Evolutionary conservation across 2,329 filamentous ascomycete species (phyloP).

Genomic region (Claviceps lovelessii): DNA sequence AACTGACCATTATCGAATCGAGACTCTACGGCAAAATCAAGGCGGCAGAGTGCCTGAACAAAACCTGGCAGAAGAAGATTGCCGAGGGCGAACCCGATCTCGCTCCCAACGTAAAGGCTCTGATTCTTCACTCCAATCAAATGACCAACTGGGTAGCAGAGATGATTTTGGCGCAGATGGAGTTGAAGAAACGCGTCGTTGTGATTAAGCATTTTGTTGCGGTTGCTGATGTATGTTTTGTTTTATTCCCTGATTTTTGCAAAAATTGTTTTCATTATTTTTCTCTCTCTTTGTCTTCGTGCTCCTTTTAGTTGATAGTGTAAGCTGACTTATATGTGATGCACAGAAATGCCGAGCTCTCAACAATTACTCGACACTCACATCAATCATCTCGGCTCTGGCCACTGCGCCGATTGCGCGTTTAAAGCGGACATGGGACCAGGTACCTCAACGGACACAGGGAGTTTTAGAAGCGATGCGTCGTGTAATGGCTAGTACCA

Average conservation of each 20-base stretch:
- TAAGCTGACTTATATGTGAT: conserved; percentile 7
- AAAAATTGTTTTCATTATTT: not conserved
- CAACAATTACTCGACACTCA: conserved; percentile 96
- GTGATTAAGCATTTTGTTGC: conserved; percentile 98
- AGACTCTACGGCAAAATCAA: conserved; percentile 91
- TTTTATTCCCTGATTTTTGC: not conserved
- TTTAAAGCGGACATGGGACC: conserved; percentile 84
- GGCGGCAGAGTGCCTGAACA: conserved; percentile 89
- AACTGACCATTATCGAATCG: conserved; percentile 93
- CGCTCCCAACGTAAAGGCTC: conserved; percentile 83
- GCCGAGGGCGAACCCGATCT: conserved; percentile 68
- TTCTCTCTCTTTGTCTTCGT: not conserved
- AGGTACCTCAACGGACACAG: conserved; percentile 75
- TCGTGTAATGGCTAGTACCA: conserved; percentile 87
- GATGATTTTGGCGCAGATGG: conserved; percentile 90
- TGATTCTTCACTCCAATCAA: conserved; percentile 96
- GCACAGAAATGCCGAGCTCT: conserved; percentile 74
- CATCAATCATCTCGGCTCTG: conserved; percentile 91
- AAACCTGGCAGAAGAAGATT: conserved; percentile 97
- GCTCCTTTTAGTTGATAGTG: not conserved
- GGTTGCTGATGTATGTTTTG: conserved; percentile 70
- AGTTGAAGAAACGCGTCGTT: conserved; percentile 89
- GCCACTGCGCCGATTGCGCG: conserved; percentile 91
- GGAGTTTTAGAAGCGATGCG: conserved; percentile 79
- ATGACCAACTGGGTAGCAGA: conserved; percentile 99